Conservation (phyloP, 2,329 filamentous ascomycete genomes). For the Herpomyces periplanetae region DNA sequence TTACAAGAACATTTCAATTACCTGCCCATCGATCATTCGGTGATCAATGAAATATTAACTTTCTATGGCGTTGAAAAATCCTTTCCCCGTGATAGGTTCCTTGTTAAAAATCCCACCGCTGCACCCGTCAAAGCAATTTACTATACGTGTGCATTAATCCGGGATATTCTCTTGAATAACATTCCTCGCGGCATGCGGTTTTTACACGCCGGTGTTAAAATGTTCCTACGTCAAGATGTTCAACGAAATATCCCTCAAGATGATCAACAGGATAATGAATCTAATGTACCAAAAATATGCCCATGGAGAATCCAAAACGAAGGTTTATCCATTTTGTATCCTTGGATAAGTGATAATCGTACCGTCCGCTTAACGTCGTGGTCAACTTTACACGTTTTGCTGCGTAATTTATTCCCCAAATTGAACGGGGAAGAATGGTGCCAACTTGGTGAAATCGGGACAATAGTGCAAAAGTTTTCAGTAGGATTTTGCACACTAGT, state of each 20-base stretch:
- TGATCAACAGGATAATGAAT: neutral
- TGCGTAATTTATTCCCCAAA: slow-evolving; percentile 89
- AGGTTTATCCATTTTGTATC: slow-evolving; percentile 57
- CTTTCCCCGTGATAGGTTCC: slow-evolving; percentile 65
- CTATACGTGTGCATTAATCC: slow-evolving; percentile 52
- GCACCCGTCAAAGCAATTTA: slow-evolving; percentile 79
- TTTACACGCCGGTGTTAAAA: slow-evolving; percentile 82
- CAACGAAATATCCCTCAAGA: no score
- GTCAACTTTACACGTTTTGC: slow-evolving; percentile 36
- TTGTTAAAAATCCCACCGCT: slow-evolving; percentile 72
- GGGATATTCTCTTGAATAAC: slow-evolving; percentile 50
- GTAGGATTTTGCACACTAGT: slow-evolving; percentile 78
- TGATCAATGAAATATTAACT: slow-evolving; percentile 31
- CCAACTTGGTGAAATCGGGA: slow-evolving; percentile 49
- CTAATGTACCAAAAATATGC: slow-evolving; percentile 46
- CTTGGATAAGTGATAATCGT: slow-evolving; percentile 43
- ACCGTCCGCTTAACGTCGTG: slow-evolving; percentile 34
- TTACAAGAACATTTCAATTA: slow-evolving; percentile 68
- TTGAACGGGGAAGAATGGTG: slow-evolving; percentile 32
- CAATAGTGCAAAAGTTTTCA: slow-evolving; percentile 31
- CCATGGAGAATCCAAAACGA: slow-evolving; percentile 85
- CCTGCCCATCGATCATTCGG: slow-evolving; percentile 27
- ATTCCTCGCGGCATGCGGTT: slow-evolving; percentile 75
- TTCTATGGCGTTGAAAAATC: slow-evolving; percentile 54
- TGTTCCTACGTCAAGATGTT: slow-evolving; percentile 96